Base-by-base conservation (phyloP, 164 flowering plant genomes). In the Santalum album region DNA sequence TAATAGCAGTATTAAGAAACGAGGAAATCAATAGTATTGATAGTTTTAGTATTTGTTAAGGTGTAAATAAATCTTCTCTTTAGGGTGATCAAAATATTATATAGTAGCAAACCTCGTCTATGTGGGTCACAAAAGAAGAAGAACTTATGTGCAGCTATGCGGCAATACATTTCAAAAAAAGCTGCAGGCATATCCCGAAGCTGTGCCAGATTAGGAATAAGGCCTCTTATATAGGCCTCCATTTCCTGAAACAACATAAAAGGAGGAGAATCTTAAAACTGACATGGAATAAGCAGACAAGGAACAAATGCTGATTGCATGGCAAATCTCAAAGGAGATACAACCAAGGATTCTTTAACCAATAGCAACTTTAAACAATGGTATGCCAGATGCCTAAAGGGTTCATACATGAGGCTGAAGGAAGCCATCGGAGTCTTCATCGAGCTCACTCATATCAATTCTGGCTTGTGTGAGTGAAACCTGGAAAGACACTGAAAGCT, bases 361-460 rank as follows among this genome's bases (percentile, higher is more conserved):
- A 44, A 20, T 20, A 44, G 19, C 38, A 34, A 6, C 10, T 44
- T 43, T 9, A 18, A 27, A 45, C 14, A 20, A 29, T 12, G 1
- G 25, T 44, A 27, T 24, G 49, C 25, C 25, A 44, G 23, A 51
- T 42, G 34, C 20, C 25, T 26, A 52, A 18, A 42, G 27, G 53
- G 45, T 55, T 17, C 82, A 59, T 80, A 92, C 98, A 68, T 82
- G 85, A 60, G 87, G 76, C 66, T 80, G 96, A 68, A 92, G 96
- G 62, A 92, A 89, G 38, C 99, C 99, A 77, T 92, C 99, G 63
- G 96, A 89, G 70, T 92, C 99, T 65, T 84, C 96, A 70, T 92
- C 99, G 57, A 92, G 87, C 75, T 92, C 99, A 65, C 99, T 92
- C 99, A 92, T 92, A 67, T 92, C 96, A 49, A 92, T 89, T 69